Conservation (phyloP, 2,329 filamentous ascomycete species). For the Rhynchosporium secalis region DNA sequence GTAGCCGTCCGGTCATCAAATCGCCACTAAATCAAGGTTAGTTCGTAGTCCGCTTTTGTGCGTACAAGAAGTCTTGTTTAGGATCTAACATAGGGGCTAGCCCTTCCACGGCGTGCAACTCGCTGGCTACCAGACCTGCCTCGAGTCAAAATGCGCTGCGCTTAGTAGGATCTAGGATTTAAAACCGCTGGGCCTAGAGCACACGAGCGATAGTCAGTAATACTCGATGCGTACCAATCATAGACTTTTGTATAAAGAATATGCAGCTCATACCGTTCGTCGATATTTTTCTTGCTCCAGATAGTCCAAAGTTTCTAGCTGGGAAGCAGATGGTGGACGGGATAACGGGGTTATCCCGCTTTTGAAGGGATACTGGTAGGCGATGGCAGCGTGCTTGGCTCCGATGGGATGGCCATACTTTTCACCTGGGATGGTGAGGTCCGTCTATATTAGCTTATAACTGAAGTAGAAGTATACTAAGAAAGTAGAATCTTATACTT, state of each 20-base stretch:
- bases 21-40: not conserved
- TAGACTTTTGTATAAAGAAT: not conserved
- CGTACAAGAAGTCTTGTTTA: not conserved
- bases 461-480: no score
- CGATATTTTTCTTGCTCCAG: not conserved
- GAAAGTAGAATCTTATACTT: not conserved
- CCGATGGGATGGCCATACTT: constrained; percentile 2
- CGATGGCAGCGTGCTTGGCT: not conserved
- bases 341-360: constrained; percentile 14
- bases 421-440: constrained; percentile 9
- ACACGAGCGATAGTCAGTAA: not conserved
- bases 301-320: not conserved
- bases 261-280: not conserved
- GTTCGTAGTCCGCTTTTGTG: not conserved
- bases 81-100: constrained; percentile 3
- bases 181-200: not conserved
- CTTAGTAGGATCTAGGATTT: no score
- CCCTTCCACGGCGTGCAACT: constrained; percentile 4
- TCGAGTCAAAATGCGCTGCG: not conserved
- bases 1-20: not conserved
- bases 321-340: not conserved
- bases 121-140: constrained; percentile 13
- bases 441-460: not conserved
- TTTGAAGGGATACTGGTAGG: constrained; percentile 12
- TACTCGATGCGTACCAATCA: not conserved